Conservation (phyloP, 2,329 filamentous ascomycete genomes). For the Aureobasidium sp. region DNA sequence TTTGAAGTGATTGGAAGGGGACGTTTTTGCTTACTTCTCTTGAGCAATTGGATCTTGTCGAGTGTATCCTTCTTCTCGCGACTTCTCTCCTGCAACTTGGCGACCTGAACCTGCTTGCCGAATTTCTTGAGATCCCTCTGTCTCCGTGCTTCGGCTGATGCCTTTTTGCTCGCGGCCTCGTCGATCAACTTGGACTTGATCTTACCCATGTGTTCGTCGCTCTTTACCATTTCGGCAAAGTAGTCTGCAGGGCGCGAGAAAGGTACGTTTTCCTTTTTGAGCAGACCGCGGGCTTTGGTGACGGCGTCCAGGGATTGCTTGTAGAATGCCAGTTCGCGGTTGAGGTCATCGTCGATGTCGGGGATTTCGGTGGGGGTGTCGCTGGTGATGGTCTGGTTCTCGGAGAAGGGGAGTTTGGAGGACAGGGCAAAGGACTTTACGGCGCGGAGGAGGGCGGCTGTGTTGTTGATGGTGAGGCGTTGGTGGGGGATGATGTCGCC, state of each 20-base stretch:
- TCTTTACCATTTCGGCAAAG: conserved; percentile 99
- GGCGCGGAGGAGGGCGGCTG: conserved; percentile 70
- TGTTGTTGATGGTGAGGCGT: conserved; percentile 96
- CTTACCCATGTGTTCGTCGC: conserved; percentile 95
- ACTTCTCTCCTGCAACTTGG: conserved; percentile 87
- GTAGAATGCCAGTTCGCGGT: conserved; percentile 89
- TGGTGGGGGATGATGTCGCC: conserved; percentile 86
- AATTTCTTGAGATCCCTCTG: conserved; percentile 97
- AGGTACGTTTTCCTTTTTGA: conserved; percentile 74
- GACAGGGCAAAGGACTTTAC: conserved; percentile 73
- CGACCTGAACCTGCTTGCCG: conserved; percentile 94
- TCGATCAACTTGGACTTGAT: conserved; percentile 91
- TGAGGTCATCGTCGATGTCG: conserved; percentile 85
- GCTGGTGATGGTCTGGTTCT: conserved; percentile 71
- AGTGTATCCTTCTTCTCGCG: conserved; percentile 89
- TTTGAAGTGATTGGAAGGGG: background rate
- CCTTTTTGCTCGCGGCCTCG: conserved; percentile 87
- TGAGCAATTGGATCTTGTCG: conserved; percentile 90
- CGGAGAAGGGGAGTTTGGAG: conserved; percentile 66
- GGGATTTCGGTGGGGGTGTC: conserved; percentile 62
- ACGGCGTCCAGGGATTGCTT: conserved; percentile 78
- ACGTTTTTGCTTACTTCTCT: conserved; percentile 68
- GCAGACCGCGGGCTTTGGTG: conserved; percentile 60
- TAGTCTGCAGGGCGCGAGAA: conserved; percentile 91
- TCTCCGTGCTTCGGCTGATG: conserved; percentile 81